Conservation (phyloP, 2,329 filamentous ascomycete species). For the Trichoderma sp. region DNA sequence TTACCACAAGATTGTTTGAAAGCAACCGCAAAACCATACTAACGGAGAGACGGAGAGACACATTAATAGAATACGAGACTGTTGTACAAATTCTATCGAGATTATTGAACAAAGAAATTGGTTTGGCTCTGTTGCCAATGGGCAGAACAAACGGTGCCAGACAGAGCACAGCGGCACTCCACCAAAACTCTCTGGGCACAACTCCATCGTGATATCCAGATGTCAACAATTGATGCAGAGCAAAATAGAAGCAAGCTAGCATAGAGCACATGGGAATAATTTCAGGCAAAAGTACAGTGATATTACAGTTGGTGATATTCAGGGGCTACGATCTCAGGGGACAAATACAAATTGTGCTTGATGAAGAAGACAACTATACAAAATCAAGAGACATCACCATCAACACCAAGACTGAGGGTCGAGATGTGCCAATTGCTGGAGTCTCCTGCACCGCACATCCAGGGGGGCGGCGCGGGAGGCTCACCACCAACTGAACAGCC, state of each 20-base stretch:
- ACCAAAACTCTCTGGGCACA: not conserved
- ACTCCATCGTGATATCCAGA: not conserved
- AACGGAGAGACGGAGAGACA: not conserved
- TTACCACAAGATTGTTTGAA: not conserved
- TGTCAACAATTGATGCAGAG: not conserved
- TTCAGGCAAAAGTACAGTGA: not conserved
- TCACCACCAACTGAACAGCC: not conserved
- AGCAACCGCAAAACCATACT: not conserved
- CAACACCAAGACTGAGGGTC: not conserved
- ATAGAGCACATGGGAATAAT: too few relatives aligned
- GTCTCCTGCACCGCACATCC: not conserved
- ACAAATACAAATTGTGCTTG: not conserved
- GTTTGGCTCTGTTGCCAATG: not conserved
- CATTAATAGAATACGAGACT: not conserved
- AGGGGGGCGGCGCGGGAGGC: not conserved
- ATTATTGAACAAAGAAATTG: not conserved
- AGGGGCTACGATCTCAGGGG: not conserved
- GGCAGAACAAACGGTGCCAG: not conserved
- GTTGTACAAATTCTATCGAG: not conserved
- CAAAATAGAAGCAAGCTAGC: not conserved
- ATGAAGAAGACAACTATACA: too few relatives aligned
- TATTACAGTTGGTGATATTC: not conserved
- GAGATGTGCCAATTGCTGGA: not conserved
- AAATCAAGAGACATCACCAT: not conserved
- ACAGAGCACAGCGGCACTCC: not conserved